Base-by-base conservation (phyloP, 2,329 filamentous ascomycete genomes). In the Curvularia eragrostidis region DNA sequence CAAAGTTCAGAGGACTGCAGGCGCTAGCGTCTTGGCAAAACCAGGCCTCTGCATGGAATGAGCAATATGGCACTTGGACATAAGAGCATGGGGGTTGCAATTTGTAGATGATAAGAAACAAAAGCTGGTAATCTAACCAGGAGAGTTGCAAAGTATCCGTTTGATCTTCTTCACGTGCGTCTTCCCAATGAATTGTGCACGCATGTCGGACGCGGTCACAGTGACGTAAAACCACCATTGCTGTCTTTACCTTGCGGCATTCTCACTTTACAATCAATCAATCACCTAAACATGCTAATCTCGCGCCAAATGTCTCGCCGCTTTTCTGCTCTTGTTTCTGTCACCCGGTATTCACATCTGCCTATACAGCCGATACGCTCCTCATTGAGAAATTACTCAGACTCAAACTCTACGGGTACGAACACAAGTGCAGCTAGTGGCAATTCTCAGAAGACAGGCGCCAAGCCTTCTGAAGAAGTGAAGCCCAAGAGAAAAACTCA, bases 401-500 rank as follows among this genome's bases (percentile, higher is more conserved):
- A 53, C 32, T 28, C 50, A 32, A 58, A 39, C 23, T 24, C 36
- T 26, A 48, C 42, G 9, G 10, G 49, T 23, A 41, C 54, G 6
- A 47, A 30, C 18, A 19, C 51, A 9, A 47, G 24, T 7, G 8
- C 54, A 18, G 39, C 10, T 3, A 39, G 54, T 53, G 39, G 52
- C 2, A 48, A 53, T 10, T 34, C 38, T 23, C 42, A 71, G 59
- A 55, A 65, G n/a, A 42, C 62, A 3, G 44, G 42, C 38, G 42
- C 28, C 39, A 66, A 63, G 36, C 24, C 64, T 24, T 28, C 54
- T 28, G 56, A 67, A 43, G 63, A 63, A 6, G 41, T 28, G 43
- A 64, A 64, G 43, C 63, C 62, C 3, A 68, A 70, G 61, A 63
- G 72, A 56, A 90, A 89, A 73, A 87, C 86, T 0, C 79, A 85